Evolutionary conservation across 2,329 filamentous ascomycete species (phyloP), one percentile per base, ranked within the genome.

Genomic region (Diaporthe aspalathi): DNA sequence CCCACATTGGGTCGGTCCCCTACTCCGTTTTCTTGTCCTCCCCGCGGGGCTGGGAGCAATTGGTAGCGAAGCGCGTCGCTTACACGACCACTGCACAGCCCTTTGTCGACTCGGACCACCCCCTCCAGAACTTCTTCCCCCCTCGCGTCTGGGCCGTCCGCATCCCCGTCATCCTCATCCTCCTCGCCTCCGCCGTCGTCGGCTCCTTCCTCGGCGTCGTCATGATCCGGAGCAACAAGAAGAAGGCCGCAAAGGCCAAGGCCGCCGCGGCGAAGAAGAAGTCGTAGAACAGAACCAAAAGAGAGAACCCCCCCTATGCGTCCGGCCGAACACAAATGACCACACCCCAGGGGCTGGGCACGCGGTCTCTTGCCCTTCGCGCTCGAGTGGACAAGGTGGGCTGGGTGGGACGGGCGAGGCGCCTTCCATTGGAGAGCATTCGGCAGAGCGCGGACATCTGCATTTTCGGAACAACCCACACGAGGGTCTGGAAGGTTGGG

Each of bases 121-220:
- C 94, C 70, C 92, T 98, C 72, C 96, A 99, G 81, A 92, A 92
- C 81, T 88, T 98, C 85, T 99, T 99, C 86, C 96, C 94, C 74
- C 95, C 95, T 57, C 95, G 96, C 81, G 95, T 97, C 81, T 99
- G 96, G 96, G 96, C 96, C 73, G 97, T 99, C 81, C 95, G 96
- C 82, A 96, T 99, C 79, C 96, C 96, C 77, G 95, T 99, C 78
- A 97, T 99, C 81, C 91, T 99, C 76, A 92, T 98, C 74, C 91
- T 99, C 57, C 88, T 99, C 76, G 95, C 92, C 75, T 95, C 92
- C 73, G 94, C 96, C 72, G 94, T 99, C 72, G 95, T 99, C 73
- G 96, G 96, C 74, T 97, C 94, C 73, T 99, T 99, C 87, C 88
- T 99, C 76, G 92, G 93, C 78, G 91, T 97, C 80, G 95, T 99